These are phyloP conservation scores for Malus hybrid DNA, from an alignment of 331 rosid genomes.

Conservation along the genomic window DNA sequence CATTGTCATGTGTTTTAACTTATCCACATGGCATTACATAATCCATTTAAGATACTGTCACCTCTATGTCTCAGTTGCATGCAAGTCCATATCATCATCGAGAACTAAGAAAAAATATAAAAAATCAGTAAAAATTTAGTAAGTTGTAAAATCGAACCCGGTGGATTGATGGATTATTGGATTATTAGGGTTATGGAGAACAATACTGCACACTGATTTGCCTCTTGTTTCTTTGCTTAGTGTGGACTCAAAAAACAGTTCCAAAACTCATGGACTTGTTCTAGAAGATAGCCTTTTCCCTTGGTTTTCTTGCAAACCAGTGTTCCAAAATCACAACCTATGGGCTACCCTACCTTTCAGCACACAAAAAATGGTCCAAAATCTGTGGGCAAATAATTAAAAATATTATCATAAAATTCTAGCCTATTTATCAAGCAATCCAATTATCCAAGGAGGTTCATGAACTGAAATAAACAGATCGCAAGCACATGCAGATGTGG, in stretches of 20 bases:
- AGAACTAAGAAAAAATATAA: too few species aligned
- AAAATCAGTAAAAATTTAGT: too few species aligned
- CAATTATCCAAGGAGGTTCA: background rate
- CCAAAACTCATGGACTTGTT: background rate
- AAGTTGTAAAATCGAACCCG: too few species aligned
- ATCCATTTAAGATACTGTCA: too few species aligned
- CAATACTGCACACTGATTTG: background rate
- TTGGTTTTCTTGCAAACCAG: conserved; percentile 10
- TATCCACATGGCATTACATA: too few species aligned
- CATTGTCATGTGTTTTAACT: too few species aligned
- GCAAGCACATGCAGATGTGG: background rate
- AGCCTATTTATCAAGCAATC: too few species aligned
- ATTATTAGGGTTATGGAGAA: background rate
- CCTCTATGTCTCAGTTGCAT: too few species aligned
- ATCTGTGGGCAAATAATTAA: too few species aligned
- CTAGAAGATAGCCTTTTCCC: background rate
- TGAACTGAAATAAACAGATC: background rate
- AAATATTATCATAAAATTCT: too few species aligned
- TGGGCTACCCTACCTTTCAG: background rate
- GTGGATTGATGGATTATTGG: background rate
- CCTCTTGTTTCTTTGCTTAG: background rate
- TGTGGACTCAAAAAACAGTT: background rate
- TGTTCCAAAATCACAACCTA: background rate
- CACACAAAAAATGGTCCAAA: too few species aligned
- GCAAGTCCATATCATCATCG: too few species aligned